Conservation (phyloP, 2,329 filamentous ascomycete species). For the Chlorencoelia australis region DNA sequence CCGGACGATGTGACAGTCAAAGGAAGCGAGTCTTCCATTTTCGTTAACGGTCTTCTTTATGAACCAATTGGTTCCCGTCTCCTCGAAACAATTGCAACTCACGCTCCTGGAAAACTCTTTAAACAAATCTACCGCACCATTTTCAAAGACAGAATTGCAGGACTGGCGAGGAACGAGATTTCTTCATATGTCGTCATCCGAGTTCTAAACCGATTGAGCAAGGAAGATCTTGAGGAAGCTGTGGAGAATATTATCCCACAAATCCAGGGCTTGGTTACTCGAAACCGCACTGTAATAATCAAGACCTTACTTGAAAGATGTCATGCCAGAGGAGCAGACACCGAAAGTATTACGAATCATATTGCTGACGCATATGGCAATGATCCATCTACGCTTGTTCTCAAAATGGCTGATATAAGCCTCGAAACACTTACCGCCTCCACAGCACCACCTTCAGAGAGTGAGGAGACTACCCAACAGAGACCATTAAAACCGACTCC, state of each 20-base stretch:
- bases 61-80: slow-evolving; percentile 84
- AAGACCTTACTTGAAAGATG: slow-evolving; percentile 78
- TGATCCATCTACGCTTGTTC: slow-evolving; percentile 39
- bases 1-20: slow-evolving; percentile 71
- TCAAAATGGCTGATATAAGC: slow-evolving; percentile 50
- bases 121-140: slow-evolving; percentile 74
- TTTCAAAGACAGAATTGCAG: slow-evolving; percentile 70
- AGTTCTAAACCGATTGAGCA: slow-evolving; percentile 73
- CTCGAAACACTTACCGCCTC: slow-evolving; percentile 34
- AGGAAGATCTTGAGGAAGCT: slow-evolving; percentile 71
- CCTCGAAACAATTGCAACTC: slow-evolving; percentile 73
- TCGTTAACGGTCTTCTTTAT: slow-evolving; percentile 81
- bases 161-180: slow-evolving; percentile 78
- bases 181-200: slow-evolving; percentile 80
- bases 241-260: slow-evolving; percentile 63
- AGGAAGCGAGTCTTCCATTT: slow-evolving; percentile 62
- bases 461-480: slow-evolving; percentile 14
- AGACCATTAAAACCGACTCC: slow-evolving; percentile 29
- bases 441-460: slow-evolving; percentile 17
- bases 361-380: slow-evolving; percentile 45
- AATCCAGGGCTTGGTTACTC: slow-evolving; percentile 61
- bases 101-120: slow-evolving; percentile 80
- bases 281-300: slow-evolving; percentile 69
- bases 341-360: slow-evolving; percentile 40
- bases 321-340: slow-evolving; percentile 52